These are phyloP conservation scores for Thielaviopsis euricoi DNA, from an alignment of 2,329 filamentous ascomycete species.

Conservation along the genomic window DNA sequence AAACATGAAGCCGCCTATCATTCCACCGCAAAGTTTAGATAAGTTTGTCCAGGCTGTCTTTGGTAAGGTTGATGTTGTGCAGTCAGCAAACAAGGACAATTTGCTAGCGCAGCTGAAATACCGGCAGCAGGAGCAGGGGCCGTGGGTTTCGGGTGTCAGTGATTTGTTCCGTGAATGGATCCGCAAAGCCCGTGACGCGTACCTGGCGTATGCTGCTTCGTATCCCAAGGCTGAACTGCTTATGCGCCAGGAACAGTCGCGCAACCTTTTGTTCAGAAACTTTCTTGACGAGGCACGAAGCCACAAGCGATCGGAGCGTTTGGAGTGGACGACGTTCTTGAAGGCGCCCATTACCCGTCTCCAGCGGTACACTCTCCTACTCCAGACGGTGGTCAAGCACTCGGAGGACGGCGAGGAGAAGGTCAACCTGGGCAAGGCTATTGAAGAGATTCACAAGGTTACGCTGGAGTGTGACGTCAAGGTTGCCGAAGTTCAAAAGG, in stretches of 20 bases:
- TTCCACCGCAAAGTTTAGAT: conserved; percentile 59
- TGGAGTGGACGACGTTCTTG: conserved; percentile 88
- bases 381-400: conserved; percentile 72
- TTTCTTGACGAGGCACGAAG: conserved; percentile 70
- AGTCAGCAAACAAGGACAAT: conserved; percentile 83
- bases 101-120: conserved; percentile 90
- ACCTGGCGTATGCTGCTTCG: conserved; percentile 78
- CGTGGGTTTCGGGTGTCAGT: conserved; percentile 85
- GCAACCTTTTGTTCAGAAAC: conserved; percentile 70
- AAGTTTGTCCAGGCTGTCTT: conserved; percentile 78
- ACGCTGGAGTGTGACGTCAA: conserved; percentile 82
- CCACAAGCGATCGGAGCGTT: conserved; percentile 62
- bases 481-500: conserved; percentile 82
- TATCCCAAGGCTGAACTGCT: conserved; percentile 74
- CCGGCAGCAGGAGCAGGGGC: conserved; percentile 88
- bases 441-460: conserved; percentile 80
- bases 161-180: conserved; percentile 99
- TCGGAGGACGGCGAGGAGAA: conserved; percentile 77
- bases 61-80: conserved; percentile 75
- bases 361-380: conserved; percentile 73
- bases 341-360: conserved; percentile 86
- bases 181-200: conserved; percentile 73
- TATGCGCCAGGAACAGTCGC: conserved; percentile 67
- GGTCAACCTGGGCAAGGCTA: conserved; percentile 62
- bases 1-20: conserved; percentile 59